These are phyloP conservation scores for Sphaerosporella brunnea DNA, from an alignment of 495 filamentous ascomycete species.

Conservation along the genomic window DNA sequence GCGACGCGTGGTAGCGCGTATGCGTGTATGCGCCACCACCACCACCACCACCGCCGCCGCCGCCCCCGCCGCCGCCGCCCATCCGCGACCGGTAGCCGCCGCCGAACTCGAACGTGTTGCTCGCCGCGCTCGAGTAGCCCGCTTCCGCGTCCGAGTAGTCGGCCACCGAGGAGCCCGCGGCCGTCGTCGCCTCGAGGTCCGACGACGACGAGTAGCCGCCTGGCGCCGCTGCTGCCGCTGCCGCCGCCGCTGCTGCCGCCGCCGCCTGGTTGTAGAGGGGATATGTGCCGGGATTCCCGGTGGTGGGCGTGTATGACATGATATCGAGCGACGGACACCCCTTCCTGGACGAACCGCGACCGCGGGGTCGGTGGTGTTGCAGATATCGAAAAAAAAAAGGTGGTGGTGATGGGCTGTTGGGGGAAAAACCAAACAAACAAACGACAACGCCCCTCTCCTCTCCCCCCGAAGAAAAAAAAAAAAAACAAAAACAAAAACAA, in stretches of 20 bases:
- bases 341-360: too few relatives aligned
- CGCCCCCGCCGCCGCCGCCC: slow-evolving; percentile 3
- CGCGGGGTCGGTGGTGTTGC: too few relatives aligned
- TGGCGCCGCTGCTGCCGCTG: neutral
- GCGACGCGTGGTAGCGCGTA: neutral
- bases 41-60: too few relatives aligned
- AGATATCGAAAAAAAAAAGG: neutral
- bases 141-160: slow-evolving; percentile 12
- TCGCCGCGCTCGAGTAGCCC: slow-evolving; percentile 17
- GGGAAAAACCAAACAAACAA: too few relatives aligned
- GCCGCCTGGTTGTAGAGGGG: neutral
- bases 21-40: slow-evolving; percentile 9
- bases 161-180: slow-evolving; percentile 5
- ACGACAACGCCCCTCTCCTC: too few relatives aligned
- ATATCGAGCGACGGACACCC: too few relatives aligned
- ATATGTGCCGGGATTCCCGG: slow-evolving; percentile 2
- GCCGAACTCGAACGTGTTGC: slow-evolving; percentile 17
- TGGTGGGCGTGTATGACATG: slow-evolving; percentile 4
- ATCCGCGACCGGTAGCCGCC: neutral
- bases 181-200: slow-evolving; percentile 4
- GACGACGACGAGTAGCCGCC: slow-evolving; percentile 8
- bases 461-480: too few relatives aligned
- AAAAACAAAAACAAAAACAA: too few relatives aligned
- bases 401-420: too few relatives aligned
- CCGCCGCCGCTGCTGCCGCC: too few relatives aligned